Percentiles rank a stretch among this genome's conserved stretches.
Conservation (phyloP, 768 basidiomycete species). For the Russula compacta region DNA sequence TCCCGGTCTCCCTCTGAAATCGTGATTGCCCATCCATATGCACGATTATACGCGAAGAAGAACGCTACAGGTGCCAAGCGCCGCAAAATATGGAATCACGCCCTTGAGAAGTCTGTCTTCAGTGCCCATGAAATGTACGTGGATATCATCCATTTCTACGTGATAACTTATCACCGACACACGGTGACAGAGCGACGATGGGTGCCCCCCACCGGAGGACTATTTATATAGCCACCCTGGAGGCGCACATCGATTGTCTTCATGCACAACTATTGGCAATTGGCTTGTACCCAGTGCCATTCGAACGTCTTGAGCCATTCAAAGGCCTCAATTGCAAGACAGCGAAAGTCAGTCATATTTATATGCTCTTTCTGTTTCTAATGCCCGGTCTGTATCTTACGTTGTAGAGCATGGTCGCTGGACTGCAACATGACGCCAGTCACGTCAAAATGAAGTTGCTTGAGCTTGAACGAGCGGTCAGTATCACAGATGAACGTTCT, state of each 20-base stretch:
- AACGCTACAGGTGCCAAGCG: conserved; percentile 50
- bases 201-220: conserved; percentile 60
- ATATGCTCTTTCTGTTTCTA: background rate
- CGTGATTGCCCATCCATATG: conserved; percentile 54
- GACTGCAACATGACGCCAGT: conserved; percentile 56
- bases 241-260: conserved; percentile 60
- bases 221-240: conserved; percentile 64
- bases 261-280: conserved; percentile 48
- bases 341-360: conserved; percentile 44
- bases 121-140: conserved; percentile 56
- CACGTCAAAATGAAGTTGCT: conserved; percentile 52
- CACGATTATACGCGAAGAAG: conserved; percentile 53
- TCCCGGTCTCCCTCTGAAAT: conserved; percentile 15
- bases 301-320: conserved; percentile 49
- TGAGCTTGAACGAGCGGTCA: conserved; percentile 60
- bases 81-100: conserved; percentile 70
- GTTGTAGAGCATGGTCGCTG: conserved; percentile 63
- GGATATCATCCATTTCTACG: background rate
- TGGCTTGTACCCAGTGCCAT: conserved; percentile 47
- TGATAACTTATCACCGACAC: background rate
- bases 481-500: conserved; percentile 20
- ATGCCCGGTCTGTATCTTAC: background rate
- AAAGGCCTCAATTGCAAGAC: conserved; percentile 69
- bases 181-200: conserved; percentile 43
- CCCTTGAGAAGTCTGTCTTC: conserved; percentile 65